Conservation (phyloP, 2,329 filamentous ascomycete genomes). For the Paraphoma chrysanthemicola region DNA sequence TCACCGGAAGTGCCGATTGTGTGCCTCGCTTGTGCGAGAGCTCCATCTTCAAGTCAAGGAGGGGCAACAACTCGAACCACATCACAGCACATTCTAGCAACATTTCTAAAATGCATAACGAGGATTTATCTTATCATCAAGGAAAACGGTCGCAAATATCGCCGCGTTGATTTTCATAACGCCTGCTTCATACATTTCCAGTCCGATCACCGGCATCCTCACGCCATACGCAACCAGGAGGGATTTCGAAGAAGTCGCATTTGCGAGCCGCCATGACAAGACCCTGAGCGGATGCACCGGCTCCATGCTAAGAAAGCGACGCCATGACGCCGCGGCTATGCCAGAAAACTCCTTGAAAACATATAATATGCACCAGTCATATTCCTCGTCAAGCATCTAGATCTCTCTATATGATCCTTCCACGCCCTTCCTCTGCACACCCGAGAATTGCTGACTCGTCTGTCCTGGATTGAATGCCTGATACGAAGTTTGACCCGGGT, state of each 20-base stretch:
- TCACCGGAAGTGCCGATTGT: slow-evolving; percentile 32
- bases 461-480: slow-evolving; percentile 17
- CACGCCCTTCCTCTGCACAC: slow-evolving; percentile 19
- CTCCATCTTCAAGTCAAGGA: neutral
- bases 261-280: too few relatives aligned
- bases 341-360: neutral
- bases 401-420: slow-evolving; percentile 27
- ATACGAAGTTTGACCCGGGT: slow-evolving; percentile 18
- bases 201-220: too few relatives aligned
- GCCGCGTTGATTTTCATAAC: too few relatives aligned
- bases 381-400: slow-evolving; percentile 1
- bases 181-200: too few relatives aligned
- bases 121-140: too few relatives aligned
- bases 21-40: slow-evolving; percentile 30
- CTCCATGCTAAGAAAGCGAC: neutral
- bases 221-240: too few relatives aligned
- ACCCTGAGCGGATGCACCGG: too few relatives aligned
- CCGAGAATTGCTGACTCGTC: slow-evolving; percentile 9
- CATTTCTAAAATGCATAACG: too few relatives aligned
- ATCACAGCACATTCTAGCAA: too few relatives aligned
- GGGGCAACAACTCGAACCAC: neutral
- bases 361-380: neutral
- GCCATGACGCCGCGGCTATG: neutral
- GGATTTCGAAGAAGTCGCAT: too few relatives aligned
- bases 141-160: too few relatives aligned